Conservation (phyloP, 2,329 filamentous ascomycete species). For the Sclerotinia borealis region DNA sequence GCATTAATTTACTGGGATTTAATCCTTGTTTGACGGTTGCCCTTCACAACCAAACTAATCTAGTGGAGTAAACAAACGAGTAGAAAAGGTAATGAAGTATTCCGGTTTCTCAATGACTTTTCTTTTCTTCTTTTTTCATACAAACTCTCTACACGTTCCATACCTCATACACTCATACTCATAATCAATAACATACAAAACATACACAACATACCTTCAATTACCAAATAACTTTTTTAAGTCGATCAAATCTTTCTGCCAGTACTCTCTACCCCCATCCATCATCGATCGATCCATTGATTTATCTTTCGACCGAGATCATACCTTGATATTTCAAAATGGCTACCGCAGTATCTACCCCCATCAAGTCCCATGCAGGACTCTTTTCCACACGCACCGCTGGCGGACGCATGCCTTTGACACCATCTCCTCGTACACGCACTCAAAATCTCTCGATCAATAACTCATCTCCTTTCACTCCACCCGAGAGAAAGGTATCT, state of each 20-base stretch:
- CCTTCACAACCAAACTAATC: constrained; percentile 12
- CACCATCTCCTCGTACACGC: constrained; percentile 74
- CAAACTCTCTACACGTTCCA: constrained; percentile 27
- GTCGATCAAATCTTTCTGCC: constrained; percentile 44
- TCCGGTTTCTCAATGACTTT: not conserved
- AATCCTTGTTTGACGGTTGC: not conserved
- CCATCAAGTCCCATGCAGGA: constrained; percentile 89
- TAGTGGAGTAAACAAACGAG: constrained; percentile 12
- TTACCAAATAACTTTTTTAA: constrained; percentile 26
- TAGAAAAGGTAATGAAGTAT: constrained; percentile 9
- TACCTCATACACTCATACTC: constrained; percentile 28
- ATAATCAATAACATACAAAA: constrained; percentile 18
- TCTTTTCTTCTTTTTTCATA: constrained; percentile 27
- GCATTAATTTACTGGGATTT: not conserved
- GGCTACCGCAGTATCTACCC: constrained; percentile 84
- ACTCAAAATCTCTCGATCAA: constrained; percentile 46
- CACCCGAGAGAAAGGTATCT: constrained; percentile 54
- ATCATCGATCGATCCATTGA: constrained; percentile 42
- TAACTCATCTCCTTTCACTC: constrained; percentile 68
- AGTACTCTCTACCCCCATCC: constrained; percentile 25
- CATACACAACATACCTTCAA: constrained; percentile 23
- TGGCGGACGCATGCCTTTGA: constrained; percentile 90
- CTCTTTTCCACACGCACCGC: constrained; percentile 90
- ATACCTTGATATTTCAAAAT: constrained; percentile 51
- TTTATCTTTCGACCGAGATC: constrained; percentile 43